Percentiles rank a stretch among this genome's conserved stretches.
phyloP scores from a whole-genome alignment of 1,284 basidiomycete genomes.

The Singerocomus inundabilis region DNA sequence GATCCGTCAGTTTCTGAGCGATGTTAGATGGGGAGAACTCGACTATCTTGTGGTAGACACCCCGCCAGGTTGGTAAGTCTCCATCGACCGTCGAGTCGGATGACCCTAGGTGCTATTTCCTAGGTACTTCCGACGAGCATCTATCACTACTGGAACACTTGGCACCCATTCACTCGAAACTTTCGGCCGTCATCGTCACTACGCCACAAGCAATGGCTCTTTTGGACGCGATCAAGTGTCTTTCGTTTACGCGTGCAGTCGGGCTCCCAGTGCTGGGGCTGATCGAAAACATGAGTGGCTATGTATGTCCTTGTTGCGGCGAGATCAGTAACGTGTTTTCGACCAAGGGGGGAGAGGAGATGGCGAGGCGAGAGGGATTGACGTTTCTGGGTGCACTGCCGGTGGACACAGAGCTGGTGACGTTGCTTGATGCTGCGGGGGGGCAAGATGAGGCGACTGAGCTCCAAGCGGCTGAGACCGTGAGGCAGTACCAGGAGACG shows the following conservation, averaged over 20 bases:
- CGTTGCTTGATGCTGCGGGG: slow-evolving; percentile 72
- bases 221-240: slow-evolving; percentile 92
- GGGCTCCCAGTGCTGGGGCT: slow-evolving; percentile 88
- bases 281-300: slow-evolving; percentile 99
- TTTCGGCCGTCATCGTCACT: slow-evolving; percentile 89
- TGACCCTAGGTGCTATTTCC: slow-evolving; percentile 12
- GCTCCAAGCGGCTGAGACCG: slow-evolving; percentile 43
- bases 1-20: slow-evolving; percentile 96
- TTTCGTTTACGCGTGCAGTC: slow-evolving; percentile 91
- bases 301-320: slow-evolving; percentile 93
- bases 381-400: slow-evolving; percentile 89
- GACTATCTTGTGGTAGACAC: slow-evolving; percentile 98
- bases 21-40: slow-evolving; percentile 95
- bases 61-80: slow-evolving; percentile 75
- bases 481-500: slow-evolving; percentile 58
- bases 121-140: slow-evolving; percentile 98
- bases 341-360: slow-evolving; percentile 86
- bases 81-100: not conserved
- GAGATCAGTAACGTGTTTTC: slow-evolving; percentile 96
- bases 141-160: slow-evolving; percentile 94
- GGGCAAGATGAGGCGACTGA: slow-evolving; percentile 36
- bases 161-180: slow-evolving; percentile 76
- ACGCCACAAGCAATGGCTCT: slow-evolving; percentile 97
- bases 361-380: slow-evolving; percentile 76
- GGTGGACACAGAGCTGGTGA: slow-evolving; percentile 91